Evolutionary conservation across 306 rosid genomes (phyloP).

Genomic region (Gastrolobium villosum): DNA sequence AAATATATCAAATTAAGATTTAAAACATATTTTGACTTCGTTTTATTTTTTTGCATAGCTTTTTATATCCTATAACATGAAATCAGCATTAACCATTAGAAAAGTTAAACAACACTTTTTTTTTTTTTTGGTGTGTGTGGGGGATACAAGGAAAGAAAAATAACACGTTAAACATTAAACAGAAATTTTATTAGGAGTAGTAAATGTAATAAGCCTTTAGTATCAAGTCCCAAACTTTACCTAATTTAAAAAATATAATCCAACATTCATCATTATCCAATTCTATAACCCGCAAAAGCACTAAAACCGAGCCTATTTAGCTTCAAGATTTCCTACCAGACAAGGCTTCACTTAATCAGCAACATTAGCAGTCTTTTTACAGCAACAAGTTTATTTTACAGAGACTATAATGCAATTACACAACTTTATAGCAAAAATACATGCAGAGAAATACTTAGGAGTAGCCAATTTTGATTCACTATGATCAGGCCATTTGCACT

Average conservation of each 20-base stretch:
- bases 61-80: too few relatives aligned
- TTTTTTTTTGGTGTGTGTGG: too few relatives aligned
- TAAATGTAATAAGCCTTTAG: slow-evolving; percentile 18
- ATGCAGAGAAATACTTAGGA: neutral
- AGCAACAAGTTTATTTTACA: slow-evolving; percentile 26
- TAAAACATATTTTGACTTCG: too few relatives aligned
- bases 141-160: too few relatives aligned
- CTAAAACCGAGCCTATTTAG: neutral
- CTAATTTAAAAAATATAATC: neutral
- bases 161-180: neutral
- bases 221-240: slow-evolving; percentile 32
- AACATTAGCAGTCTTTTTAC: neutral
- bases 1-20: too few relatives aligned
- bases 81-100: too few relatives aligned
- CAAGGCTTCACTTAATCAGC: slow-evolving; percentile 14
- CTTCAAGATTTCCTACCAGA: neutral
- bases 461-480: neutral
- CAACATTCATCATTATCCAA: neutral
- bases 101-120: too few relatives aligned
- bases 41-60: too few relatives aligned
- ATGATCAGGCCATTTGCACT: slow-evolving; percentile 6
- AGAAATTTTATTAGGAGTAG: slow-evolving; percentile 4
- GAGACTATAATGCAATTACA: slow-evolving; percentile 6
- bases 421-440: slow-evolving; percentile 11
- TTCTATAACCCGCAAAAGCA: neutral